Evolutionary conservation across 768 basidiomycete genomes (phyloP).

Genomic region (Suillus bovinus): DNA sequence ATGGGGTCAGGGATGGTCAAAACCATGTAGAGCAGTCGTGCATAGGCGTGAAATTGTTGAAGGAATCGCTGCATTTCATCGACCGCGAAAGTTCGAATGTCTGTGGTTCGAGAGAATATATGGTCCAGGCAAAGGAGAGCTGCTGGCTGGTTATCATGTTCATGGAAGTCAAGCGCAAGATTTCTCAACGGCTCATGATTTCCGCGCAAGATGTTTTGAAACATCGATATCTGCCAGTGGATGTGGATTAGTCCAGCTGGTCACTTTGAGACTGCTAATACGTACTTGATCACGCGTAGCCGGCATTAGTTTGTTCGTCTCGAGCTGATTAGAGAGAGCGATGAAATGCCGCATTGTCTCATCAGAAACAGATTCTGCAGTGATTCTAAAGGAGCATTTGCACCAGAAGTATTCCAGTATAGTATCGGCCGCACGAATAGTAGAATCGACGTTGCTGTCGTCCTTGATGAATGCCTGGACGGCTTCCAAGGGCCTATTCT

Average conservation of each 20-base stretch:
- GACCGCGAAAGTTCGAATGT: constrained; percentile 24
- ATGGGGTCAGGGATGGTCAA: constrained; percentile 30
- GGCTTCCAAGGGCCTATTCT: constrained; percentile 49
- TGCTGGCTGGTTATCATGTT: constrained; percentile 27
- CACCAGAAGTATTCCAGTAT: constrained; percentile 49
- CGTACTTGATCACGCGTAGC: constrained; percentile 18
- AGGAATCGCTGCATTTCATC: constrained; percentile 33
- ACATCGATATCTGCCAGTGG: constrained; percentile 38
- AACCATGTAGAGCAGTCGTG: constrained; percentile 32
- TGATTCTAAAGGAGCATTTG: constrained; percentile 42
- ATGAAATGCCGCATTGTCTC: constrained; percentile 23
- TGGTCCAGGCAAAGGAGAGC: constrained; percentile 48
- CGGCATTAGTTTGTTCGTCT: constrained; percentile 11
- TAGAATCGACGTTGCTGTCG: constrained; percentile 24
- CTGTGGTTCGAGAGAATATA: constrained; percentile 32
- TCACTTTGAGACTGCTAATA: constrained; percentile 9
- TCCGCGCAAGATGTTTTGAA: constrained; percentile 30
- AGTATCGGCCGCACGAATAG: constrained; percentile 37
- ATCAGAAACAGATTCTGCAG: constrained; percentile 10
- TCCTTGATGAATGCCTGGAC: constrained; percentile 45
- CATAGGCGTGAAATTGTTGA: constrained; percentile 36
- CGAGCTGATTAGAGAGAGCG: constrained; percentile 20
- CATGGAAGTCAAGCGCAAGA: constrained; percentile 35
- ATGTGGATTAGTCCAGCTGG: constrained; percentile 16
- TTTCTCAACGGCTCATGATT: constrained; percentile 29